Percentiles rank a stretch among this genome's conserved stretches.
Evolutionary conservation across 1,284 basidiomycete species (phyloP).

Genomic region (Pyrrhoderma noxium): DNA sequence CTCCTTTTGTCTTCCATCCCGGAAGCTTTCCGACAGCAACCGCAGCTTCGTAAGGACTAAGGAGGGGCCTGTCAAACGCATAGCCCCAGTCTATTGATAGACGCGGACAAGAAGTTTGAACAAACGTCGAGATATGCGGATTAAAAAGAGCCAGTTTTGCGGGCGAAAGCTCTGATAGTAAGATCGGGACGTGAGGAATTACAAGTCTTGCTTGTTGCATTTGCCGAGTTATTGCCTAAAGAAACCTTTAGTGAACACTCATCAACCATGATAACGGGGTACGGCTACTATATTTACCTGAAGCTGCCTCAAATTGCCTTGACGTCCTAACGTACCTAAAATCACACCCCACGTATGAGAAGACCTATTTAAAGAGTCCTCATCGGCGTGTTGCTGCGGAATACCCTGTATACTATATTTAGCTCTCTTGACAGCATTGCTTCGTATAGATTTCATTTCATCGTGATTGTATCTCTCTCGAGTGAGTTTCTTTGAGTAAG

Average conservation of each 20-base stretch:
- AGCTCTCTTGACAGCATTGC: conserved; percentile 74
- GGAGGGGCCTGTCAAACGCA: conserved; percentile 83
- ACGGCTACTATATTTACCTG: conserved; percentile 38
- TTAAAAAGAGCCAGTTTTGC: conserved; percentile 86
- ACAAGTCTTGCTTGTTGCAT: conserved; percentile 43
- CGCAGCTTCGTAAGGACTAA: conserved; percentile 92
- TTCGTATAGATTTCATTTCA: conserved; percentile 75
- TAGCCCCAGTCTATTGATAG: conserved; percentile 98
- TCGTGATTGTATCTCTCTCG: conserved; percentile 87
- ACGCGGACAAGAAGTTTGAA: conserved; percentile 94
- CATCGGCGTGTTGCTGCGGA: conserved; percentile 9
- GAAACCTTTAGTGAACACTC: conserved; percentile 5
- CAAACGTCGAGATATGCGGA: conserved; percentile 76
- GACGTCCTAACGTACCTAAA: conserved; percentile 90
- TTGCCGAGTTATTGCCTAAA: conserved; percentile 72
- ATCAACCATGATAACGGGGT: conserved; percentile 1
- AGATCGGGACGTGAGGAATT: conserved; percentile 81
- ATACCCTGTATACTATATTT: conserved; percentile 46
- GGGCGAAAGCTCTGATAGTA: conserved; percentile 94
- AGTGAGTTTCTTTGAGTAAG: conserved; percentile 96
- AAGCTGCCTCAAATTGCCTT: conserved; percentile 88
- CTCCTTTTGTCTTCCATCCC: conserved; percentile 45
- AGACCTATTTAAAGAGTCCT: conserved; percentile 3
- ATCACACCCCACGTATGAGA: conserved; percentile 81
- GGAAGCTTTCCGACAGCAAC: conserved; percentile 73